A percentile compares a stretch with the other conserved stretches of the same genome.
Evolutionary conservation across 257 asterid genomes (phyloP).

Genomic region (Prunella vulgaris): DNA sequence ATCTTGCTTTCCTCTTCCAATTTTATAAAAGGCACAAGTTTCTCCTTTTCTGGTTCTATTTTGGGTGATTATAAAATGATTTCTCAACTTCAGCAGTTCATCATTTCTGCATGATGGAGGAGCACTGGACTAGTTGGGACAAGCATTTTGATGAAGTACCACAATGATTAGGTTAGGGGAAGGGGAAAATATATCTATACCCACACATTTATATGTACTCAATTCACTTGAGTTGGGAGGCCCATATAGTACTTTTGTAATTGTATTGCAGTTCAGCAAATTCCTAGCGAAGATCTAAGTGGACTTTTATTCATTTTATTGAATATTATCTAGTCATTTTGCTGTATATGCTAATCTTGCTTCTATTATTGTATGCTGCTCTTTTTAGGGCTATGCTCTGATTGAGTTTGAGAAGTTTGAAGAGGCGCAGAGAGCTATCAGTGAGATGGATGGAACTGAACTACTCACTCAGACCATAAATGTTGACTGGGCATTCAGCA

Average conservation of each 20-base stretch:
- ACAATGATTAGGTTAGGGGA: background rate
- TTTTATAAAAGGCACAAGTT: background rate
- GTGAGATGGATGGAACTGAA: slow-evolving; percentile 64
- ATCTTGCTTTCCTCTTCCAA: background rate
- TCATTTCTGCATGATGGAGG: background rate
- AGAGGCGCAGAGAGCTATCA: slow-evolving; percentile 78
- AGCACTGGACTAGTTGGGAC: background rate
- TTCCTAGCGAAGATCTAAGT: background rate
- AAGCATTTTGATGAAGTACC: slow-evolving; percentile 1
- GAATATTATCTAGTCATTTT: background rate
- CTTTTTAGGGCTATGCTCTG: slow-evolving; percentile 48
- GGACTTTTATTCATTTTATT: background rate
- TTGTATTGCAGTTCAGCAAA: background rate
- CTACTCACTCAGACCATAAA: slow-evolving; percentile 58
- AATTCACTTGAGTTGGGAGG: background rate
- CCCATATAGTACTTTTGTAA: background rate
- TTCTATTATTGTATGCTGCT: slow-evolving; percentile 5
- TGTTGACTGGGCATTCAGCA: slow-evolving; percentile 98
- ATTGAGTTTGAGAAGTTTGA: slow-evolving; percentile 74
- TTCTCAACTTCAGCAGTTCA: background rate
- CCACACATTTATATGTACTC: background rate
- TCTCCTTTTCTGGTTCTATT: background rate
- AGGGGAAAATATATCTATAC: background rate
- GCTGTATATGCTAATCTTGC: background rate
- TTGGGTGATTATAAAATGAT: background rate